Base-by-base conservation (phyloP, 1,284 basidiomycete species). In the Microbotryomycetes sp. region DNA sequence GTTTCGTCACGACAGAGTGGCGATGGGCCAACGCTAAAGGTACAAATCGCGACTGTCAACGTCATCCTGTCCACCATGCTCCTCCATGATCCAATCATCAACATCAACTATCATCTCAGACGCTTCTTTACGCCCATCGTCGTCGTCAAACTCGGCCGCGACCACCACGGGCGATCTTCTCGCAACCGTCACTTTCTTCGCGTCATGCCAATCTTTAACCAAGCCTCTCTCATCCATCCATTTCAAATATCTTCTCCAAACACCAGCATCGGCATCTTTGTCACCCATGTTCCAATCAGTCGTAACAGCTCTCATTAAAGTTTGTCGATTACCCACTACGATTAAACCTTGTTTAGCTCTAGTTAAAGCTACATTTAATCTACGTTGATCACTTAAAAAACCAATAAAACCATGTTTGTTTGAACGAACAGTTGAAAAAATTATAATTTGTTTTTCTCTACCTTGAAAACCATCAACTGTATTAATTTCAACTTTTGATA, bases 381-480 rank as follows among this genome's bases (percentile, higher is more conserved):
- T 77, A 59, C 92, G 79, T 68, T 84, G 81, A 75, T 97, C 92
- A n/a, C 86, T 89, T 25, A 97, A 79, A 76, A 96, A 96, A 0
- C 92, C 92, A 74, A 91, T 88, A 68, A 82, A 81, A 19, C 87
- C 87, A 6, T 73, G 76, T 6, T 78, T 66, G 71, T 93, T 92
- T 72, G 86, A 87, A 55, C 92, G 82, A 50, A 92, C 89, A 0
- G 91, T 92, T 48, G 87, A 90, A 73, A 96, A 92, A 54, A 96
- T 80, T 69, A 96, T 89, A 29, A 92, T 85, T 15, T 88, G 84
- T 78, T 96, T 96, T 77, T 97, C 90, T 52, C 91, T 82, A 1
- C 92, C 92, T 75, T 97, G 89, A 74, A 94, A 97, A 16, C 91
- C 92, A 72, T 93, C 90, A 9, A 93, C 89, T 0, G 90, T 92